Percentiles rank a stretch among this genome's conserved stretches.
Conservation (phyloP, 1,139 yeast species). For the Candida glucosophila region DNA sequence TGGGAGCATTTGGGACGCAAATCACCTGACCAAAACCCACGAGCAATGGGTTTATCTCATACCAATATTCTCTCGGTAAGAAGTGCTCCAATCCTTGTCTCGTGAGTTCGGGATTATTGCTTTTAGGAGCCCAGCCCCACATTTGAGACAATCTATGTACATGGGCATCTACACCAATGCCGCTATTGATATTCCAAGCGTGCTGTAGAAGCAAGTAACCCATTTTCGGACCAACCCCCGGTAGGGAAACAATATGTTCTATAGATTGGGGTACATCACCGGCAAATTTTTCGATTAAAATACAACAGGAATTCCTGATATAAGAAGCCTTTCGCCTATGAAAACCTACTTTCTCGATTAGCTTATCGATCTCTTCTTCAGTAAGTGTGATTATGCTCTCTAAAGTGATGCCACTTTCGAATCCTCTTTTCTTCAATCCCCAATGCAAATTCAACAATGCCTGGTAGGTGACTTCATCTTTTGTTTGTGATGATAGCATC, state of each 20-base stretch:
- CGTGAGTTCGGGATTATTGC: conserved; percentile 67
- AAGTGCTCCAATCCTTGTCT: conserved; percentile 61
- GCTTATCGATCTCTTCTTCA: conserved; percentile 50
- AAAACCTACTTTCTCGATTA: conserved; percentile 81
- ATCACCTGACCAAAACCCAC: conserved; percentile 93
- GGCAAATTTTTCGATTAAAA: conserved; percentile 40
- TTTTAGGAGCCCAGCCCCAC: conserved; percentile 70
- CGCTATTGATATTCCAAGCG: conserved; percentile 70
- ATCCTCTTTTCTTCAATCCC: conserved; percentile 26
- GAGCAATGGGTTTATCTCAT: conserved; percentile 71
- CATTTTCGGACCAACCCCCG: conserved; percentile 98
- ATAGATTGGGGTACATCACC: conserved; percentile 69
- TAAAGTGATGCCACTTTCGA: conserved; percentile 22
- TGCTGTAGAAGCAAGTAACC: conserved; percentile 72
- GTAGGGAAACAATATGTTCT: conserved; percentile 57
- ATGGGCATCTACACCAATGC: conserved; percentile 94
- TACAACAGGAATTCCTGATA: conserved; percentile 52
- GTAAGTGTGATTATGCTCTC: conserved; percentile 33
- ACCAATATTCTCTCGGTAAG: conserved; percentile 72
- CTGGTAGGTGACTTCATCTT: conserved; percentile 73
- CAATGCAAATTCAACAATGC: conserved; percentile 60
- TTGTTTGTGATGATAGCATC: conserved; percentile 89
- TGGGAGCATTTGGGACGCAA: conserved; percentile 63
- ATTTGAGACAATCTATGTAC: conserved; percentile 71
- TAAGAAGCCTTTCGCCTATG: conserved; percentile 71